phyloP scores from a whole-genome alignment of 306 rosid genomes.

The Prunus davidiana region DNA sequence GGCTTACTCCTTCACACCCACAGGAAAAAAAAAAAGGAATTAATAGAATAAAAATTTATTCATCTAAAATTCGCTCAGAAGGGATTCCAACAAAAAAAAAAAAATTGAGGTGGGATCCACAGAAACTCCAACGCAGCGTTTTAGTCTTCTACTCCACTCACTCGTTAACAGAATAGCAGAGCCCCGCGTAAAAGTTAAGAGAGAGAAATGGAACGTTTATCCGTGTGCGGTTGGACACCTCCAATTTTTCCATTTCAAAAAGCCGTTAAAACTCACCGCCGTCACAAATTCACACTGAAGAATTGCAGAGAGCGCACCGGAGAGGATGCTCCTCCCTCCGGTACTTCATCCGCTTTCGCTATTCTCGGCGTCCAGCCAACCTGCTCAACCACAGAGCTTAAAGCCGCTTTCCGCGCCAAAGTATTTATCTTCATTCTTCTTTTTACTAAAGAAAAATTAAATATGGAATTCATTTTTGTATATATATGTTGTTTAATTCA shows the following conservation, averaged over 20 bases:
- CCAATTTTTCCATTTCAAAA: constrained; percentile 34
- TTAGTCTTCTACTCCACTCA: not conserved
- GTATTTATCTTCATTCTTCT: constrained; percentile 21
- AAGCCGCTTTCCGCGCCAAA: constrained; percentile 87
- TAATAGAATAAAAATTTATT: too few relatives aligned
- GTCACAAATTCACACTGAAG: constrained; percentile 16
- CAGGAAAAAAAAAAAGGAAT: too few relatives aligned
- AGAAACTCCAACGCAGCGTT: not conserved
- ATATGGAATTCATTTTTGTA: not conserved
- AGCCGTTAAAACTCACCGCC: constrained; percentile 9
- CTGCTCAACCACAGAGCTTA: constrained; percentile 59
- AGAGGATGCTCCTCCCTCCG: constrained; percentile 42
- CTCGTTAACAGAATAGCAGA: not conserved
- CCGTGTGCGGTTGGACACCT: constrained; percentile 24
- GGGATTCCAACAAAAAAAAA: too few relatives aligned
- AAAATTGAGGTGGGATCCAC: not conserved
- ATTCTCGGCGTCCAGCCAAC: constrained; percentile 66
- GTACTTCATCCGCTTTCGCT: constrained; percentile 48
- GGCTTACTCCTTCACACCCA: too few relatives aligned
- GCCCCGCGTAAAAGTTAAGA: not conserved
- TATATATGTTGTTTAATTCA: not conserved
- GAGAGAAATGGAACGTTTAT: constrained; percentile 33
- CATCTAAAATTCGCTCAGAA: too few relatives aligned
- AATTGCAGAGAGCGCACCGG: constrained; percentile 28
- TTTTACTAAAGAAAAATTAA: not conserved